These are phyloP conservation scores for Herpetomonas tarakana DNA, from an alignment of 208 protist species.

Conservation along the genomic window DNA sequence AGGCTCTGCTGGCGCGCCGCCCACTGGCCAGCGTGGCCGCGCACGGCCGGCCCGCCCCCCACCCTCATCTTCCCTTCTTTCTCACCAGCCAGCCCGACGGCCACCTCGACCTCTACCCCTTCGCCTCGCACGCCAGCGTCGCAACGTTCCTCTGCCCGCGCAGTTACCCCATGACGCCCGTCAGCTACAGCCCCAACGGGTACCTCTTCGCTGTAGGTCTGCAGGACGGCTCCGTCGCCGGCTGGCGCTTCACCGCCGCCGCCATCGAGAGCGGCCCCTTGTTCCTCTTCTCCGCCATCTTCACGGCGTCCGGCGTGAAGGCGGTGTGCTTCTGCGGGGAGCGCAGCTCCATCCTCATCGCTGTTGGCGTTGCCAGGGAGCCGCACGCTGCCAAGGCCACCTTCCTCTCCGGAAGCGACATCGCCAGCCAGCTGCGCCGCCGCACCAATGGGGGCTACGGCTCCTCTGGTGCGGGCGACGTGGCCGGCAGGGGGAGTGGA, in stretches of 20 bases:
- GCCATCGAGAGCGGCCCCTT: slow-evolving; percentile 23
- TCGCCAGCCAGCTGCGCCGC: neutral
- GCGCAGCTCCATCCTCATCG: slow-evolving; percentile 54
- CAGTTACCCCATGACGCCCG: slow-evolving; percentile 36
- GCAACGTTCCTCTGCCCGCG: slow-evolving; percentile 51
- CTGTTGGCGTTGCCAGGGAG: slow-evolving; percentile 48
- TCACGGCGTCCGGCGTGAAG: slow-evolving; percentile 35
- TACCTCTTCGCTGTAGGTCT: slow-evolving; percentile 71
- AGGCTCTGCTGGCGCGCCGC: slow-evolving; percentile 24
- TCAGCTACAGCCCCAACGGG: slow-evolving; percentile 58
- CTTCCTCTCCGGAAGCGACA: neutral
- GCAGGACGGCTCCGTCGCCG: slow-evolving; percentile 59
- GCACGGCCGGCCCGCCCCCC: slow-evolving; percentile 34
- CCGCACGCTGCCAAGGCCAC: slow-evolving; percentile 14
- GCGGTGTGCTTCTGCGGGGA: slow-evolving; percentile 64
- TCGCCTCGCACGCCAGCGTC: slow-evolving; percentile 64
- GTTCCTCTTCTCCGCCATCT: slow-evolving; percentile 45
- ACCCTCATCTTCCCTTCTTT: slow-evolving; percentile 86
- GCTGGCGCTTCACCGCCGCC: slow-evolving; percentile 59
- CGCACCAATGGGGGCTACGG: neutral
- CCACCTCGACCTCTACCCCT: slow-evolving; percentile 77
- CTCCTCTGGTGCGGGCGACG: neutral
- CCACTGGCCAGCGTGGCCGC: slow-evolving; percentile 27
- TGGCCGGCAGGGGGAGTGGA: neutral
- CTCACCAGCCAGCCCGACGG: slow-evolving; percentile 51